Evolutionary conservation across 441 rosid genomes (phyloP), one percentile per base, ranked within the genome.

Genomic region (Metrosideros polymorpha): DNA sequence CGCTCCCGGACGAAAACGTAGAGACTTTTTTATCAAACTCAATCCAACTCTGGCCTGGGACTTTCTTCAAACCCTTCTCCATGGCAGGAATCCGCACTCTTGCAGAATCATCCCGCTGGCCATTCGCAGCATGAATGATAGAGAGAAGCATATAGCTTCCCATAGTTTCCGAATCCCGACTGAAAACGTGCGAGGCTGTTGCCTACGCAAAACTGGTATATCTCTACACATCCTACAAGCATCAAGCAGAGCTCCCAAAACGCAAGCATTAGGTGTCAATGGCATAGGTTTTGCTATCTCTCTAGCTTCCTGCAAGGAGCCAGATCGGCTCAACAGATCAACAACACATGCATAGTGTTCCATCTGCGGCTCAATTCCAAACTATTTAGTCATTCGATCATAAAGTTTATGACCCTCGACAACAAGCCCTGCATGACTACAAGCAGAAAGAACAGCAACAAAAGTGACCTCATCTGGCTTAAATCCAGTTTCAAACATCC

Each of bases 371-470:
- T 89, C 83, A 19, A 91, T 84, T 54, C 71, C 85, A 39, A 85
- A 89, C 57, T 88, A 83, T 30, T 3, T 9, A 25, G 57, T 25
- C 91, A 90, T 91, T 55, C 71, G 86, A 45, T 90, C 66, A 59
- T 88, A 90, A 71, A 90, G 57, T 63, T 30, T 71, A 82, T 87
- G 91, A 49, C 93, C 94, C 85, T 89, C 87, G 9, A 59, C 18
- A 66, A 92, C 91, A 87, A 93, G 90, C 30, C 94, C 94, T 7
- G 92, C 85, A 79, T 91, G 95, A 88, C 92, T 91, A 84, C 95
- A 91, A 59, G 94, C 92, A 86, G 93, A 91, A 82, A 93, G 92
- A 88, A 90, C 85, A 45, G 92, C 90, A 17, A 90, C 77, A 57
- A 92, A 92, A 14, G 91, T 89, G 77, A 93, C 86, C 45, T 87